Base-by-base conservation (phyloP, 2,329 filamentous ascomycete species). In the Claviceps maximensis region DNA sequence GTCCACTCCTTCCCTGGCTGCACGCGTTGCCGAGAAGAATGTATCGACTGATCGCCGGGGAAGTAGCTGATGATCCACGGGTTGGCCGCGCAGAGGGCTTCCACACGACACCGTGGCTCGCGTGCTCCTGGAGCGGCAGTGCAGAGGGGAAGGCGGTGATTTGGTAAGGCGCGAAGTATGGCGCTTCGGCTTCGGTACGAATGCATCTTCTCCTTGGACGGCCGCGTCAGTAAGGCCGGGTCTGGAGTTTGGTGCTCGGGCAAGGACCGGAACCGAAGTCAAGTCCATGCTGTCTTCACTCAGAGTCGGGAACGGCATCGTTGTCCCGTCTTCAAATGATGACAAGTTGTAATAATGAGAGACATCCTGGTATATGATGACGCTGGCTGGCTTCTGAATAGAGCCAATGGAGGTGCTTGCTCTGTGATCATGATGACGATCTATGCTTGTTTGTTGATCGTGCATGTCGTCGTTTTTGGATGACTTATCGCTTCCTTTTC, bases 201-300 rank as follows among this genome's bases (percentile, higher is more conserved):
- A 84, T 3, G 81, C 78, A 47, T 76, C 75, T 54, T 78, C 80
- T 36, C 81, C 80, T 5, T 80, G 79, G 2, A 83, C 63, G 1
- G 74, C 65, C 58, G 83, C 78, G 56, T 84, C 80, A 2, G 81
- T 84, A 6, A 84, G 71, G 17, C 81, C 81, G 1, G 73, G 73
- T 21, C 80, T 71, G n/a, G 80, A 72, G 58, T 84, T 84, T 13
- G 81, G 80, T 7, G 81, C 81, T 48, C 74, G 71, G 13, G 80
- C 79, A 29, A 80, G 68, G 10, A 81, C 73, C 1, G 78, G 74
- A 2, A 75, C 69, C 25, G 69, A 65, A 1, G 75, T 74, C 8
- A 73, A 49, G 41, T 77, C 74, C 48, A 74, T 60, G 59, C 72
- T 75, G 53, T 66, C 66, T 59, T 71, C 71, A 55, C 66, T 61